phyloP scores from a whole-genome alignment of 2,329 filamentous ascomycete species.

The Hirsutella rhossiliensis region DNA sequence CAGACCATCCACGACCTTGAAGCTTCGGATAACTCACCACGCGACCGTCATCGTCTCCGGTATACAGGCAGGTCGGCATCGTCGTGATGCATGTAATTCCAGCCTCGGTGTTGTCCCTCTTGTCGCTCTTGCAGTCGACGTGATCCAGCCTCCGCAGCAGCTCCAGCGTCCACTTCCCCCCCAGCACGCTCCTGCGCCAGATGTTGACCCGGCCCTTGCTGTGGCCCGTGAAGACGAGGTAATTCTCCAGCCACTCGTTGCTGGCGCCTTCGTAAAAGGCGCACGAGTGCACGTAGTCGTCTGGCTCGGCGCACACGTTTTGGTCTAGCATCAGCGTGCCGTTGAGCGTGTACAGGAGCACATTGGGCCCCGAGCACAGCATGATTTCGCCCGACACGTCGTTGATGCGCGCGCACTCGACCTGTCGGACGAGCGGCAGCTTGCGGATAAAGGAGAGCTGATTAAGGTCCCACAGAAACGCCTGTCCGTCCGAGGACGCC shows the following conservation, averaged over 20 bases:
- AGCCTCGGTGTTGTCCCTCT: constrained; percentile 44
- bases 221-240: constrained; percentile 83
- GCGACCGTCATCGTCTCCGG: constrained; percentile 83
- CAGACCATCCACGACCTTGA: background rate
- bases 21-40: constrained; percentile 44
- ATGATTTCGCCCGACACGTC: constrained; percentile 85
- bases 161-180: constrained; percentile 61
- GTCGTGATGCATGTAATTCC: constrained; percentile 80
- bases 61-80: constrained; percentile 76
- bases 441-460: constrained; percentile 74
- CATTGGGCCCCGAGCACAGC: constrained; percentile 63
- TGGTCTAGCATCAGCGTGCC: constrained; percentile 74
- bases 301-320: constrained; percentile 56
- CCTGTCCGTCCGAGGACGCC: constrained; percentile 67
- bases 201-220: constrained; percentile 72
- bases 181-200: constrained; percentile 44
- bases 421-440: constrained; percentile 44
- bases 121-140: constrained; percentile 52
- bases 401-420: constrained; percentile 74
- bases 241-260: constrained; percentile 84
- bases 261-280: constrained; percentile 87
- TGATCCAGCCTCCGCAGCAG: constrained; percentile 76
- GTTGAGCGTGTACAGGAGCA: constrained; percentile 79
- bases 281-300: constrained; percentile 70
- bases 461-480: constrained; percentile 91